Evolutionary conservation across 176 grass and related monocot genomes (phyloP).

Genomic region (Poa pratensis): DNA sequence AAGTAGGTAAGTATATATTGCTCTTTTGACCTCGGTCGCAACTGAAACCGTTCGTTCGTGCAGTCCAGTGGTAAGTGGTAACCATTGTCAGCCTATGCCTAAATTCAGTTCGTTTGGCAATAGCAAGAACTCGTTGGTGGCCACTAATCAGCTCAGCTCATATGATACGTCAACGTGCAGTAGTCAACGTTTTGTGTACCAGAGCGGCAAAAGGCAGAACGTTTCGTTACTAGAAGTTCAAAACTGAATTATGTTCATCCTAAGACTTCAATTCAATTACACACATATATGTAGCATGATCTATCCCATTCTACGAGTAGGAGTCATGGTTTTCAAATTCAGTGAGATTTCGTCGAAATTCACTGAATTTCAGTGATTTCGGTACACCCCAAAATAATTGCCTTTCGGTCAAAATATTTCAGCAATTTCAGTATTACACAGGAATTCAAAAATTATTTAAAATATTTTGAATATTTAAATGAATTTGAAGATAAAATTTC

Average conservation of each 20-base stretch:
- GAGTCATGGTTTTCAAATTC: no score
- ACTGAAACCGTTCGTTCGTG: neutral
- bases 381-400: no score
- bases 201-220: neutral
- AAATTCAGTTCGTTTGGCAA: constrained; percentile 44
- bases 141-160: neutral
- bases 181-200: neutral
- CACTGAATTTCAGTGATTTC: no score
- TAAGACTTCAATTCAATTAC: neutral
- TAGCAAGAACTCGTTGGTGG: neutral
- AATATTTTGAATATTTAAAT: no score
- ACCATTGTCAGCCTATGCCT: constrained; percentile 27
- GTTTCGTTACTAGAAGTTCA: neutral
- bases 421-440: no score
- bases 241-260: neutral
- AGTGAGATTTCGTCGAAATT: no score
- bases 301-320: neutral
- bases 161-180: neutral
- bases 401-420: no score
- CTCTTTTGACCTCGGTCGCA: neutral
- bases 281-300: neutral
- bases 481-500: no score
- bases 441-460: no score
- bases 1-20: neutral
- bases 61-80: no score